Base-by-base conservation (phyloP, 164 flowering plant species). In the Magnolia officinalis region DNA sequence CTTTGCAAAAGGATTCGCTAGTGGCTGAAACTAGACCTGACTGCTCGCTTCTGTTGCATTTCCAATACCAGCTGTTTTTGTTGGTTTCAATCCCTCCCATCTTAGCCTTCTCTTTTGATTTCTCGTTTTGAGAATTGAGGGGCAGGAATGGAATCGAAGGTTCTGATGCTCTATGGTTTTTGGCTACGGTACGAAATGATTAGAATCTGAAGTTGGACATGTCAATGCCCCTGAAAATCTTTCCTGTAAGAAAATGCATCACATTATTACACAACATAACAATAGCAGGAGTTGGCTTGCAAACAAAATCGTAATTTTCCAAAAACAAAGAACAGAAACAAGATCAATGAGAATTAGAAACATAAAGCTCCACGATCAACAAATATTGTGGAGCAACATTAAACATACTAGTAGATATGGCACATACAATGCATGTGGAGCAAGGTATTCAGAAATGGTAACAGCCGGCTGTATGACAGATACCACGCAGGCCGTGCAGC, bases 1-100 rank as follows among this genome's bases (percentile, higher is more conserved):
- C 82, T 87, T 88, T 13, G 85, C 82, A 73, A 86, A 84, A 18
- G 89, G 87, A 83, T 84, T 84, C 24, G 81, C 31, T 14, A 84
- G 83, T 7, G 85, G 84, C 16, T 74, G 69, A 51, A 67, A 14
- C 50, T 71, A 77, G 19, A 63, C 72, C 64, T 76, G 74, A 45
- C 66, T 23, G 0, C 14, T 37, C 68, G 72, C 82, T 24, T 79
- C 29, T 23, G 11, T 11, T 65, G 68, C 45, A 21, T 20, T 37
- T 7, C 55, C n/a, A 0, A 5, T 11, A 10, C 2, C 19, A 9
- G 31, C 61, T 23, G 26, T 55, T n/a, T 75, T 72, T 72, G 8
- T 58, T 24, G 50, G 73, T 24, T 49, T 81, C 79, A 8, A 59
- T 26, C 63, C 78, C 80, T 69, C 6, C 78, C 83, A 68, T 76